phyloP scores from a whole-genome alignment of 495 filamentous ascomycete species.

The Aspergillus sclerotioniger region DNA sequence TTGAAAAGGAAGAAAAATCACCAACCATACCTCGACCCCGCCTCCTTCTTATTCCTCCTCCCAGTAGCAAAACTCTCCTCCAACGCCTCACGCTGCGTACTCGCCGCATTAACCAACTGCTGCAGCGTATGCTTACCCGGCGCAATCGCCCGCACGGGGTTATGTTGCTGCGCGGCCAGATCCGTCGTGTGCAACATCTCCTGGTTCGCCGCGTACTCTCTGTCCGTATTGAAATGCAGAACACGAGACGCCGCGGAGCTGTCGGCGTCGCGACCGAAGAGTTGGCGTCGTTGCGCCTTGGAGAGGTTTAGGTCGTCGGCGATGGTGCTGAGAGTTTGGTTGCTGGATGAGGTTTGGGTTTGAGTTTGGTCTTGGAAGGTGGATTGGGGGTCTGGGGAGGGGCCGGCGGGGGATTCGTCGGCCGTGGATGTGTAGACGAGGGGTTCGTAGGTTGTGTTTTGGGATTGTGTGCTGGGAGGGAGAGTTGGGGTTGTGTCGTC shows the following conservation, averaged over 20 bases:
- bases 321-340: constrained; percentile 57
- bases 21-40: constrained; percentile 83
- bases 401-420: constrained; percentile 26
- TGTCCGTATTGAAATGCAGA: constrained; percentile 79
- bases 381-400: constrained; percentile 22
- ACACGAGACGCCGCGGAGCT: constrained; percentile 46
- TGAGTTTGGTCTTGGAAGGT: constrained; percentile 26
- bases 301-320: constrained; percentile 75
- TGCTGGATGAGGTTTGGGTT: constrained; percentile 27
- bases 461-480: constrained; percentile 1
- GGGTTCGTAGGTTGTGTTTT: constrained; percentile 44
- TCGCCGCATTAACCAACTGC: constrained; percentile 80
- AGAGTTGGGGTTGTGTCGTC: background rate
- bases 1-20: no score
- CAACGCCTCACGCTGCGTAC: constrained; percentile 74
- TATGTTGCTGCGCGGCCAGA: constrained; percentile 68
- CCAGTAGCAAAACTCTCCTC: constrained; percentile 85
- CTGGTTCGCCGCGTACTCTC: constrained; percentile 82
- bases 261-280: constrained; percentile 66
- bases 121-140: constrained; percentile 84
- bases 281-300: constrained; percentile 67
- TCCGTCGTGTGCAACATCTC: constrained; percentile 37
- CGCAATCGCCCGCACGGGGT: constrained; percentile 79
- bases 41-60: constrained; percentile 71
- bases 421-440: constrained; percentile 43